phyloP scores from a whole-genome alignment of 306 rosid genomes.

The Malus asiatica region DNA sequence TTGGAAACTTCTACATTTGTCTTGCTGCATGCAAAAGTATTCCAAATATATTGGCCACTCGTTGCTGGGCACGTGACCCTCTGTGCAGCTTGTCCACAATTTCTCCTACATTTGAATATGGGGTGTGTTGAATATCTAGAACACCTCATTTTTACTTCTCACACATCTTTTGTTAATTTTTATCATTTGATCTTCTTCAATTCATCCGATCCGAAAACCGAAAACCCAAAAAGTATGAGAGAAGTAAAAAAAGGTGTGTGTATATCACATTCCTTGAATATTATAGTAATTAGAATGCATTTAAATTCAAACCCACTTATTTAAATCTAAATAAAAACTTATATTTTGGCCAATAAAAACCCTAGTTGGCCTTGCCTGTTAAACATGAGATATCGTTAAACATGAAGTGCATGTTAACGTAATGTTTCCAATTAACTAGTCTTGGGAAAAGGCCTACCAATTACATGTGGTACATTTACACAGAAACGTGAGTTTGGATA shows the following conservation, averaged over 20 bases:
- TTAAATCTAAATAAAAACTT: background rate
- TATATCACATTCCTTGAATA: background rate
- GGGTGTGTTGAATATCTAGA: too few relatives aligned
- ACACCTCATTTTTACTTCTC: too few relatives aligned
- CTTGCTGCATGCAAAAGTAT: slow-evolving; percentile 6
- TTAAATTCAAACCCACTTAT: background rate
- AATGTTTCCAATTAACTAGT: background rate
- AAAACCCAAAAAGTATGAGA: too few relatives aligned
- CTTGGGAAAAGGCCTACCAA: background rate
- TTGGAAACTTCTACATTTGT: slow-evolving; percentile 29
- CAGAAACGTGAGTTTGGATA: background rate
- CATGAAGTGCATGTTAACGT: background rate
- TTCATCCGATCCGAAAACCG: too few relatives aligned
- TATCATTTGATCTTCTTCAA: too few relatives aligned
- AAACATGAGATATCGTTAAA: background rate
- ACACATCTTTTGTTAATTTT: too few relatives aligned
- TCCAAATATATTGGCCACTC: slow-evolving; percentile 4
- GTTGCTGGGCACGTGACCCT: slow-evolving; percentile 17
- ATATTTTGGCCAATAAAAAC: background rate
- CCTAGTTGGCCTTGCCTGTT: background rate
- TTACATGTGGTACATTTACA: background rate
- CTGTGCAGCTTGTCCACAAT: background rate
- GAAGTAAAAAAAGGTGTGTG: too few relatives aligned
- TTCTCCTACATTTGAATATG: background rate
- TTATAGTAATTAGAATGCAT: too few relatives aligned